Base-by-base conservation (phyloP, 176 grass and related monocot genomes). In the Oryza rufipogon region DNA sequence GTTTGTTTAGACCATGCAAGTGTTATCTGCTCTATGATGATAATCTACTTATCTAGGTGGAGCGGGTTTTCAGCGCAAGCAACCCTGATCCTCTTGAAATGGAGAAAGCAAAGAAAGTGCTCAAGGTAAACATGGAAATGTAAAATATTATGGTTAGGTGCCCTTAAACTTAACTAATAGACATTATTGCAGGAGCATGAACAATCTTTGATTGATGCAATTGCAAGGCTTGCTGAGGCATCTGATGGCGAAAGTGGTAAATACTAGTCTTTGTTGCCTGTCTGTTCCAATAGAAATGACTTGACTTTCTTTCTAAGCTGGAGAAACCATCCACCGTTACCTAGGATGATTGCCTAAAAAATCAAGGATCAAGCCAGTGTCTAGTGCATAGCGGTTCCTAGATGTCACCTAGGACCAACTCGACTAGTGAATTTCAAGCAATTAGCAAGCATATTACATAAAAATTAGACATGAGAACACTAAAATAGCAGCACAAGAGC, bases 231-330 rank as follows among this genome's bases (percentile, higher is more conserved):
- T 26, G 83, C 90, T 88, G 80, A 95, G 66, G 85, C 81, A 12
- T 92, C 90, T 34, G 90, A 95, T 89, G 93, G 82, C 64, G 90
- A 95, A 77, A 88, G 90, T 84, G 93, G 86, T 95, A 89, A 86
- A 10, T 23, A 22, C 20, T 23, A 63, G 80, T 84, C 54, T 45
- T 68, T 68, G 54, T 3, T 58, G 48, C 33, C 26, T 44, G 14
- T 6, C 39, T 22, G 25, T 74, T 74, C 1, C 42, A 12, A 9
- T 63, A 73, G 23, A 64, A 68, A 41, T 86, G 11, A 74, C 14
- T 74, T 49, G 9, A 28, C 45, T 8, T 74, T 74, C 30, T 60
- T 3, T 63, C 58, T 58, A 58, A 63, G 6, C n/a, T 9, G 23
- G 8, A 63, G 20, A 23, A 63, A 63, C 19, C n/a, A 63, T 23